Base-by-base conservation (phyloP, 805 yeast genomes). In the Saturnispora besseyi region DNA sequence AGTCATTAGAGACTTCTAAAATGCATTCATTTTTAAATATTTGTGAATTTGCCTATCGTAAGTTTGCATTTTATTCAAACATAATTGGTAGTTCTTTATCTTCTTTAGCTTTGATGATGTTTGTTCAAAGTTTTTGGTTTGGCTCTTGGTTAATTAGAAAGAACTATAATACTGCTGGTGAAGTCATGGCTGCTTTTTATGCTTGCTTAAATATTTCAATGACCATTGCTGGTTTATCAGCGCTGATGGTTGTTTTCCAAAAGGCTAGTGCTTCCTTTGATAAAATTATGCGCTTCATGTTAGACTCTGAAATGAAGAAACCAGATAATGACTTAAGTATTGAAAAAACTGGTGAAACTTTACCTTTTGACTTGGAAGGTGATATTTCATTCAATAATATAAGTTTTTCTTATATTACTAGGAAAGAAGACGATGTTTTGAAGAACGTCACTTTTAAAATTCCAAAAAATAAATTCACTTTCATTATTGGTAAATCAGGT, bases 101-200 rank as follows among this genome's bases (percentile, higher is more conserved):
- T 57, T 66, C 76, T 24, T 56, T 90, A 4, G 74, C 83, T 0
- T 68, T 87, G 36, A 62, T 81, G 60, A 82, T 89, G 81, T 89
- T 91, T 69, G 85, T 90, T 3, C 96, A 87, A 64, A 95, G 91
- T 0, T 86, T 93, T 58, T 89, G 95, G 87, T 91, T 84, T 67
- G 99, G 98, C 1, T 76, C 83, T 29, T 72, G 72, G 42, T 74
- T 86, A 70, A 82, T 88, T 3, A 64, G 66, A 33, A 63, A 66
- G 5, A 78, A 79, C 0, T 70, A 74, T 8, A 61, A 81, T 12
- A 57, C 69, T 1, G 68, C 87, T 2, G 83, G 86, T 11, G 74
- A 79, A 37, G 87, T 91, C 0, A 68, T 93, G 46, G 83, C 96
- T 0, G 84, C 95, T 37, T 88, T 93, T 58, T 80, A 87, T 56